Conservation (phyloP, 768 basidiomycete genomes). For the Tulasnella sp. region DNA sequence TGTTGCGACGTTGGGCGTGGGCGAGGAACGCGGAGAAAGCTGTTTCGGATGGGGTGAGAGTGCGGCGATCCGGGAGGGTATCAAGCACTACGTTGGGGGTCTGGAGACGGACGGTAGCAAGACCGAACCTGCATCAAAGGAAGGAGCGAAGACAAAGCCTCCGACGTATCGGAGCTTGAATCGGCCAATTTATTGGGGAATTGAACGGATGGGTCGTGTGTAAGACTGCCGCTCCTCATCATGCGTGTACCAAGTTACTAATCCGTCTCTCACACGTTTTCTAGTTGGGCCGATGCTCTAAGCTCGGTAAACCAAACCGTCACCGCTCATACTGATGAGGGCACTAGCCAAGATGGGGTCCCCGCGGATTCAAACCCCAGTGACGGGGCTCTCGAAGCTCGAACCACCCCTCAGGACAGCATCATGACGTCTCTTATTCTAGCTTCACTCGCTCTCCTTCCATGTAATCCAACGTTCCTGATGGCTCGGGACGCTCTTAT, state of each 20-base stretch:
- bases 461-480: slow-evolving; percentile 81
- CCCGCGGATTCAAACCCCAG: no score
- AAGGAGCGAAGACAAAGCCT: background rate
- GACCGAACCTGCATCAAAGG: background rate
- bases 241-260: no score
- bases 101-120: background rate
- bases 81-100: background rate
- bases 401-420: slow-evolving; percentile 70
- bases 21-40: background rate
- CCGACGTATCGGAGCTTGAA: background rate
- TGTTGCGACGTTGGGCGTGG: slow-evolving; percentile 54
- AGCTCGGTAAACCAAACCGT: no score
- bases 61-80: slow-evolving; percentile 79
- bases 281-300: no score
- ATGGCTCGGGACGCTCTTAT: slow-evolving; percentile 91
- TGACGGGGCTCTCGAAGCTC: slow-evolving; percentile 55
- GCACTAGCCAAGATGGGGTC: no score
- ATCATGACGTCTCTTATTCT: background rate
- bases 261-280: no score
- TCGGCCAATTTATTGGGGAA: no score
- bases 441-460: slow-evolving; percentile 57
- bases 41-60: slow-evolving; percentile 45
- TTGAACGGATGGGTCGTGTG: no score
- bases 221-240: no score
- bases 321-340: no score